phyloP scores from a whole-genome alignment of 176 grass and related monocot species.

The Avena atlantica region DNA sequence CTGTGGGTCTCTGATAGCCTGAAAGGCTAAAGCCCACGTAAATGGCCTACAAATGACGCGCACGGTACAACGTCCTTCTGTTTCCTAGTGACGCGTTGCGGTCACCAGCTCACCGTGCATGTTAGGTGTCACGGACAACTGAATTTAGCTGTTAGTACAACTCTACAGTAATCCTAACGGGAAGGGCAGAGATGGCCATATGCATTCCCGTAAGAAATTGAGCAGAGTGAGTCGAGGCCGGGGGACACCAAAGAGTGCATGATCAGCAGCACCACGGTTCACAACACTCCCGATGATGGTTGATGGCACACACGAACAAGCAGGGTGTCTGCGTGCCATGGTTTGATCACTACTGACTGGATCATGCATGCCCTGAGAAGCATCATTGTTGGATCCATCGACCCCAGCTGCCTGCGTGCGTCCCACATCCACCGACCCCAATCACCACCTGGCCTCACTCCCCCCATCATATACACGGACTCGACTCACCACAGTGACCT shows the following conservation, averaged over 20 bases:
- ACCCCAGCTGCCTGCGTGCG: neutral
- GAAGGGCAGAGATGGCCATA: no score
- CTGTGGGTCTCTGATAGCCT: neutral
- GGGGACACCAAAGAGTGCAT: neutral
- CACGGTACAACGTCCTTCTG: neutral
- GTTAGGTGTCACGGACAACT: neutral
- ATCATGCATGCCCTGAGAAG: neutral
- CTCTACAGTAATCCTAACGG: no score
- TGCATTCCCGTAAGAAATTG: neutral
- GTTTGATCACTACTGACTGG: neutral
- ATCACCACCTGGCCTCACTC: neutral
- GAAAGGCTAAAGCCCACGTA: neutral
- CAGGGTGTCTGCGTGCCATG: neutral
- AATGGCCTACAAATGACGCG: neutral
- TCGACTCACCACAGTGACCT: neutral
- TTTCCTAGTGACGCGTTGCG: neutral
- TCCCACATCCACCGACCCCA: neutral
- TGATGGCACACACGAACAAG: slow-evolving; percentile 14
- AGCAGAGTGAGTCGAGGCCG: neutral
- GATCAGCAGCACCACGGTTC: neutral
- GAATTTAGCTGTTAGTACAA: no score
- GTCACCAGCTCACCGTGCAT: neutral
- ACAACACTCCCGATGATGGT: neutral
- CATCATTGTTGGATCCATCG: slow-evolving; percentile 14
- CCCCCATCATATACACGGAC: neutral